Percentiles rank a stretch among this genome's conserved stretches.
These are phyloP conservation scores for Wakefieldia striispora DNA, from an alignment of 768 basidiomycete genomes.

Conservation along the genomic window DNA sequence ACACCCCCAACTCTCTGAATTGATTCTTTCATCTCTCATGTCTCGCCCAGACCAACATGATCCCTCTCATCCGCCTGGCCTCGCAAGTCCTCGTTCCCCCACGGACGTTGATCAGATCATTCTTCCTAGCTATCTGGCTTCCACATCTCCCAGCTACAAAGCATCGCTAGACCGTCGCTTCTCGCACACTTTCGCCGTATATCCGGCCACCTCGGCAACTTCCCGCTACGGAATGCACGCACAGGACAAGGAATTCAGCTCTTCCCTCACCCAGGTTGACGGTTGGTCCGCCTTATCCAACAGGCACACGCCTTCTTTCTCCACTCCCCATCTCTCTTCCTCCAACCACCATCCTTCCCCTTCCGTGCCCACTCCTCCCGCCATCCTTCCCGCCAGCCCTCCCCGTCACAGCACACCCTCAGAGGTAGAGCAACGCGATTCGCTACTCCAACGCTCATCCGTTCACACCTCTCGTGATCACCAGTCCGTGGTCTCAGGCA, in stretches of 20 bases:
- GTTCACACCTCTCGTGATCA: conserved; percentile 18
- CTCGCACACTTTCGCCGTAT: conserved; percentile 12
- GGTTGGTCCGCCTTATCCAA: conserved; percentile 34
- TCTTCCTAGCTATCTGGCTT: conserved; percentile 13
- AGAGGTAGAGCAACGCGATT: conserved; percentile 24
- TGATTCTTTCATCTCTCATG: conserved; percentile 29
- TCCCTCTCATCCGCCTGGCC: conserved; percentile 35
- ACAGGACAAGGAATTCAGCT: conserved; percentile 38
- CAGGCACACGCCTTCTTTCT: conserved; percentile 30
- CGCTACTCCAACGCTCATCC: conserved; percentile 12
- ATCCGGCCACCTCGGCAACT: conserved; percentile 26
- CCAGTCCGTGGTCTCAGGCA: conserved; percentile 11
- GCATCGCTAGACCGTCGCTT: conserved; percentile 22
- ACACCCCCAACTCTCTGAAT: neutral
- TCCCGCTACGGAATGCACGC: conserved; percentile 36
- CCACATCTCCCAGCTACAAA: conserved; percentile 9
- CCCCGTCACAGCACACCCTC: conserved; percentile 15
- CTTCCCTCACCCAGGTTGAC: conserved; percentile 23
- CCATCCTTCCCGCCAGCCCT: conserved; percentile 16
- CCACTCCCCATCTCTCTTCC: conserved; percentile 33
- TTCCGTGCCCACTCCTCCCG: conserved; percentile 27
- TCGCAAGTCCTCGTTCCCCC: conserved; percentile 25
- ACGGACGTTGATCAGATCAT: conserved; percentile 31
- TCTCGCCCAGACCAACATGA: conserved; percentile 44
- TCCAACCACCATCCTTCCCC: conserved; percentile 47